Conservation (phyloP, 2,329 filamentous ascomycete genomes). For the Tolypocladium sp. region DNA sequence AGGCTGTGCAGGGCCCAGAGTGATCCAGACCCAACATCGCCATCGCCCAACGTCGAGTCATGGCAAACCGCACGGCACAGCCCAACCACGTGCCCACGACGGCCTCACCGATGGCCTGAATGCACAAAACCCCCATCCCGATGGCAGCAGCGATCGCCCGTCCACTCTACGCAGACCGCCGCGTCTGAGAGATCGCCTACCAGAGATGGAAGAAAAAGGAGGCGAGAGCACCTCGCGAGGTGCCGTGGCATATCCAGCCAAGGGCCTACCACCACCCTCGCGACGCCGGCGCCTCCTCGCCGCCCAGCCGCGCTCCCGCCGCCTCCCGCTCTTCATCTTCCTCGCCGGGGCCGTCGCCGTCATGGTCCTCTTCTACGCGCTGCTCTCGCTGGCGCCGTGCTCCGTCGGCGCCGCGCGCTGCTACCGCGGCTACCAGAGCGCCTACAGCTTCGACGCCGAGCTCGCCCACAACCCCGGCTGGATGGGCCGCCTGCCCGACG, state of each 20-base stretch:
- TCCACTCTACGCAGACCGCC: not conserved
- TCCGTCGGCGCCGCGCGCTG: slow-evolving; percentile 14
- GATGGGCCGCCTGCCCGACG: slow-evolving; percentile 35
- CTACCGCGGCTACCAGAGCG: slow-evolving; percentile 18
- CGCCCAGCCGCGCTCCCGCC: slow-evolving; percentile 7
- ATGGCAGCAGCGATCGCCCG: not conserved
- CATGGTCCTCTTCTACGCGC: not conserved
- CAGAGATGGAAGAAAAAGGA: not conserved
- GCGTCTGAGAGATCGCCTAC: not conserved
- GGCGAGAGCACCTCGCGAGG: not conserved
- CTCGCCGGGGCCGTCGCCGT: slow-evolving; percentile 5
- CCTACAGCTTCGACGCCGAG: slow-evolving; percentile 33
- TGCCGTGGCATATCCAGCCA: not conserved
- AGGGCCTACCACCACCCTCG: slow-evolving; percentile 1
- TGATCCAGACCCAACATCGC: not conserved
- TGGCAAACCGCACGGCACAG: not conserved
- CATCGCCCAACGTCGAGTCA: not conserved
- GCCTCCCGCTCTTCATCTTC: slow-evolving; percentile 8
- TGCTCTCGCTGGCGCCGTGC: slow-evolving; percentile 14
- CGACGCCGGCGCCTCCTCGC: slow-evolving; percentile 8
- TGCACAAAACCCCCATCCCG: not conserved
- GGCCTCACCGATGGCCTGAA: not conserved
- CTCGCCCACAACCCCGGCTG: slow-evolving; percentile 23
- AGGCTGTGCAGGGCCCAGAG: not conserved
- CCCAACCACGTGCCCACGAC: not conserved